Conservation (phyloP, 495 filamentous ascomycete species). For the Bathelium albidoporum region DNA sequence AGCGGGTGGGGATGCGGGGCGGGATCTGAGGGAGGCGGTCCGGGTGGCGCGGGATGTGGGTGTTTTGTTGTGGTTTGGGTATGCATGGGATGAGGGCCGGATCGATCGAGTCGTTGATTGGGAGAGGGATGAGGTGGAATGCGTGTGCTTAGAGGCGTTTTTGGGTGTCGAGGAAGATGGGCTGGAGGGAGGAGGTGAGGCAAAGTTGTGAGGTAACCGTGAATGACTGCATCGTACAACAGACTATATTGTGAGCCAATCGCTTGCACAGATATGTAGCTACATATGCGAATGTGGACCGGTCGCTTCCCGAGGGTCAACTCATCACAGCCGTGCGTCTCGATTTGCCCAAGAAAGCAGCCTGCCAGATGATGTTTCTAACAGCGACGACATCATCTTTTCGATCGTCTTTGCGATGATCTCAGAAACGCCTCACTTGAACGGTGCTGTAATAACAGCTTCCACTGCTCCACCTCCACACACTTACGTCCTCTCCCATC, state of each 20-base stretch:
- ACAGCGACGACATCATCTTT: too few relatives aligned
- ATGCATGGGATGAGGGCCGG: slow-evolving; percentile 47
- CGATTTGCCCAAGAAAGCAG: too few relatives aligned
- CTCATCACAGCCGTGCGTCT: too few relatives aligned
- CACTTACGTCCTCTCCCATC: neutral
- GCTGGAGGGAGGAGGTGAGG: neutral
- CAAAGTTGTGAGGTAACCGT: neutral
- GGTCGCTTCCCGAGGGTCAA: too few relatives aligned
- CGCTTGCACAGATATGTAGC: neutral
- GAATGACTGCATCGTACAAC: neutral
- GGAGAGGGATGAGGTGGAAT: slow-evolving; percentile 1
- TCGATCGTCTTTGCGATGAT: too few relatives aligned
- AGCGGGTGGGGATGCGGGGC: slow-evolving; percentile 4
- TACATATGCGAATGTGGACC: neutral
- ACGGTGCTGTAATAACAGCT: too few relatives aligned
- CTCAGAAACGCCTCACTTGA: too few relatives aligned
- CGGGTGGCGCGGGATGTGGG: slow-evolving; percentile 39
- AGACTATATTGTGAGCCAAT: neutral
- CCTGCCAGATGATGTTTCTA: too few relatives aligned
- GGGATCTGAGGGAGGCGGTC: slow-evolving; percentile 25
- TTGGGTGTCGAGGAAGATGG: neutral
- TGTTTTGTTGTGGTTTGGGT: slow-evolving; percentile 49
- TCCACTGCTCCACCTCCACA: neutral
- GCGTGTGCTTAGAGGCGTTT: neutral
- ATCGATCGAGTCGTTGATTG: slow-evolving; percentile 42